Conservation (phyloP, 257 asterid species). For the Nicotiana paniculata region DNA sequence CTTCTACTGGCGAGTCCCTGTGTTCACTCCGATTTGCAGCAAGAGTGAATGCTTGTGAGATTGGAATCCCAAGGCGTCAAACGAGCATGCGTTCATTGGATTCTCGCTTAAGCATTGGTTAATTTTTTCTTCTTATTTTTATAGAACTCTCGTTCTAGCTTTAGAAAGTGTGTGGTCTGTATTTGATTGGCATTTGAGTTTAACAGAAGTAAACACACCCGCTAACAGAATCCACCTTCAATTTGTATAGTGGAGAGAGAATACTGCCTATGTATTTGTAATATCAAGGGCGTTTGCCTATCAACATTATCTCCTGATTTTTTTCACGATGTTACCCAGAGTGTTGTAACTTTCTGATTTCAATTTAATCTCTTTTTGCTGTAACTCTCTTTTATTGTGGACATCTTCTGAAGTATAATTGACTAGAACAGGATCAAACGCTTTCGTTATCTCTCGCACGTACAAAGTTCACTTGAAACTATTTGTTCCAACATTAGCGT, state of each 20-base stretch:
- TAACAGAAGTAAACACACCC: conserved; percentile 18
- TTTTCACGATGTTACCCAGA: background rate
- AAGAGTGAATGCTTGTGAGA: conserved; percentile 89
- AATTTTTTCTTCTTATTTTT: conserved; percentile 14
- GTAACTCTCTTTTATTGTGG: background rate
- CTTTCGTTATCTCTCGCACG: background rate
- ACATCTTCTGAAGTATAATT: background rate
- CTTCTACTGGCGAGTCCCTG: conserved; percentile 82
- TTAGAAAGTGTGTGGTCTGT: conserved; percentile 34
- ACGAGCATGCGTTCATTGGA: conserved; percentile 60
- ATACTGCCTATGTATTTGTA: conserved; percentile 34
- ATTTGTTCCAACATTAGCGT: conserved; percentile 47
- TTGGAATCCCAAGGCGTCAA: conserved; percentile 93
- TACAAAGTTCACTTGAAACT: background rate
- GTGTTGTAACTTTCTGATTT: conserved; percentile 8
- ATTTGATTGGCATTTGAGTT: conserved; percentile 24
- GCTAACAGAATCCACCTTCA: conserved; percentile 46
- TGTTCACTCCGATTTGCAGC: conserved; percentile 96
- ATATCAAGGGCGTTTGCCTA: background rate
- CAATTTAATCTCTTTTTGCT: background rate
- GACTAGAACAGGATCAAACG: background rate
- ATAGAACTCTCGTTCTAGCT: conserved; percentile 20
- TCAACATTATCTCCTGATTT: background rate
- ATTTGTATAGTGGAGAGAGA: conserved; percentile 46
- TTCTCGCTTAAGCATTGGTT: conserved; percentile 83